Evolutionary conservation across 2,329 filamentous ascomycete species (phyloP).

Genomic region (Xylariaceae sp.): DNA sequence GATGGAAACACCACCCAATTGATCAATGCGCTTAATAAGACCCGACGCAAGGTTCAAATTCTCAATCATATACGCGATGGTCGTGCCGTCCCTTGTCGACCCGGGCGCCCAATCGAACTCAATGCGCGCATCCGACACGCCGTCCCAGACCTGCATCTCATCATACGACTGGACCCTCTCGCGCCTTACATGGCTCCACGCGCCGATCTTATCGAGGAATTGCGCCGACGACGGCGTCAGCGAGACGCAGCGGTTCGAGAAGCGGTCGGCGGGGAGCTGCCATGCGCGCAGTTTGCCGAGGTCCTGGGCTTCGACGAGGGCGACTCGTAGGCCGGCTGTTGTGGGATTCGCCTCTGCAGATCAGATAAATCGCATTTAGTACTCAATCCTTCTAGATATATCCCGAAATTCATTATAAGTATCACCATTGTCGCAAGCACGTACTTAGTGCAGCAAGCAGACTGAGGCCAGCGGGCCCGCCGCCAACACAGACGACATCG

Average conservation of each 20-base stretch:
- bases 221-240: slow-evolving; percentile 82
- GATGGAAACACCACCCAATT: slow-evolving; percentile 63
- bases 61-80: slow-evolving; percentile 94
- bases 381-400: no score
- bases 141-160: slow-evolving; percentile 98
- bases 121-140: slow-evolving; percentile 78
- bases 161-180: slow-evolving; percentile 80
- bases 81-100: slow-evolving; percentile 42
- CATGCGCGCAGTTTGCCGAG: slow-evolving; percentile 63
- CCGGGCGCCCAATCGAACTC: slow-evolving; percentile 70
- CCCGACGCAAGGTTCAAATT: slow-evolving; percentile 83
- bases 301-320: slow-evolving; percentile 86
- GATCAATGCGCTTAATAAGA: slow-evolving; percentile 64
- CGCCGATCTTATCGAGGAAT: slow-evolving; percentile 78
- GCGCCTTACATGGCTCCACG: slow-evolving; percentile 71
- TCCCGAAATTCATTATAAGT: no score
- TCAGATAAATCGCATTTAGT: slow-evolving; percentile 5
- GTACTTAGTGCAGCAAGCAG: slow-evolving; percentile 71
- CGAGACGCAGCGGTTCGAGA: slow-evolving; percentile 93
- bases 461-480: slow-evolving; percentile 83
- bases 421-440: slow-evolving; percentile 28
- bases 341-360: slow-evolving; percentile 66
- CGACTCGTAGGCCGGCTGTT: slow-evolving; percentile 74
- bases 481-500: slow-evolving; percentile 88
- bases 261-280: slow-evolving; percentile 61